phyloP scores from a whole-genome alignment of 495 filamentous ascomycete genomes.

The Pseudomonodictys pantanalensis region DNA sequence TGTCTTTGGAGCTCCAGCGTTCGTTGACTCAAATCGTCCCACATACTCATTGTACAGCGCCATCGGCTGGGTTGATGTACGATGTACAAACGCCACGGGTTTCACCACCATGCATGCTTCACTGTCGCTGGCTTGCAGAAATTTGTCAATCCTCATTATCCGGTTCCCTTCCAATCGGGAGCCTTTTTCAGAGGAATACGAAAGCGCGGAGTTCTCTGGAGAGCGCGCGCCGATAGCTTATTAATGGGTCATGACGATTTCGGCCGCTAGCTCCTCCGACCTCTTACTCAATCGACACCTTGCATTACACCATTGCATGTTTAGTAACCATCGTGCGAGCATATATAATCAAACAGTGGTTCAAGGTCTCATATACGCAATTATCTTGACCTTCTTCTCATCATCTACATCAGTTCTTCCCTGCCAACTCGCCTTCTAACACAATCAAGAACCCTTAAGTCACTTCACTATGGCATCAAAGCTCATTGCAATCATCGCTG shows the following conservation, averaged over 20 bases:
- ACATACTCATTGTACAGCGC: no score
- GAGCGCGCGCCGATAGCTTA: background rate
- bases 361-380: no score
- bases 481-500: constrained; percentile 36
- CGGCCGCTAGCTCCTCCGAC: constrained; percentile 4
- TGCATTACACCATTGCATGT: constrained; percentile 2
- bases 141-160: no score
- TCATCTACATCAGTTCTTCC: background rate
- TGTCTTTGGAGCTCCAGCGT: no score
- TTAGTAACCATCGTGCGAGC: background rate
- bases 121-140: no score
- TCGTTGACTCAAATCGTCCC: no score
- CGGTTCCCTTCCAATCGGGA: no score
- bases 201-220: background rate
- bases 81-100: no score
- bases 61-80: no score
- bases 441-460: background rate
- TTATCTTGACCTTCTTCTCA: background rate
- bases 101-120: no score
- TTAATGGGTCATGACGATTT: background rate
- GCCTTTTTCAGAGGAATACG: no score
- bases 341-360: background rate
- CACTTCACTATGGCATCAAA: constrained; percentile 32
- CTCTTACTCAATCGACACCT: constrained; percentile 3
- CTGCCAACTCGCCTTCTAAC: background rate